A percentile compares a stretch with the other conserved stretches of the same genome.
Evolutionary conservation across 306 rosid species (phyloP).

Genomic region (Quercus gilva): DNA sequence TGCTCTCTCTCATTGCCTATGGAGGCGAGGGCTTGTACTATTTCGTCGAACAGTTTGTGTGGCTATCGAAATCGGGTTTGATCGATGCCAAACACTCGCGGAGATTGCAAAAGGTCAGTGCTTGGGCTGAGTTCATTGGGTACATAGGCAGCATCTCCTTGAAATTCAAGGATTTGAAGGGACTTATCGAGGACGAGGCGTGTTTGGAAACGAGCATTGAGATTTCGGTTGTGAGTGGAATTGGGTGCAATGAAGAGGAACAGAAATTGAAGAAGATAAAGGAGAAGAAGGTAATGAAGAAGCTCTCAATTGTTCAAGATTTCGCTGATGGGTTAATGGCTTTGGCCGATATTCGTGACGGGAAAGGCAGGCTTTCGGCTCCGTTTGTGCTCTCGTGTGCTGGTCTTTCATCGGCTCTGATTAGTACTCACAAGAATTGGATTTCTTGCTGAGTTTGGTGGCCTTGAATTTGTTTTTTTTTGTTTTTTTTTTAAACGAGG

Average conservation of each 20-base stretch:
- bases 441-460: slow-evolving; percentile 51
- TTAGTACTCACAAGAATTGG: slow-evolving; percentile 93
- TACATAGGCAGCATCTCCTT: slow-evolving; percentile 49
- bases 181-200: slow-evolving; percentile 49
- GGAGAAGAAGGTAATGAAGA: slow-evolving; percentile 67
- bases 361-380: slow-evolving; percentile 50
- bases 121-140: slow-evolving; percentile 60
- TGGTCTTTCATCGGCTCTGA: slow-evolving; percentile 73
- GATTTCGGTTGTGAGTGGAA: slow-evolving; percentile 32
- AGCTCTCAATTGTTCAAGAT: slow-evolving; percentile 78
- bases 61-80: slow-evolving; percentile 79
- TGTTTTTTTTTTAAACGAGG: not conserved
- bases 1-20: slow-evolving; percentile 50
- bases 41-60: slow-evolving; percentile 79
- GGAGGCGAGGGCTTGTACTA: slow-evolving; percentile 82
- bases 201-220: slow-evolving; percentile 51
- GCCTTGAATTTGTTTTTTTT: not conserved
- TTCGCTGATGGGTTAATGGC: slow-evolving; percentile 82
- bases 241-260: slow-evolving; percentile 34
- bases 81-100: slow-evolving; percentile 41
- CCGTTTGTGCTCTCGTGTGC: slow-evolving; percentile 60
- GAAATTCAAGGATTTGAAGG: slow-evolving; percentile 56
- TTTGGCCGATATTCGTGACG: slow-evolving; percentile 68
- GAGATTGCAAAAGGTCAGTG: slow-evolving; percentile 40
- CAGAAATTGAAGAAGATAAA: slow-evolving; percentile 43